phyloP scores from a whole-genome alignment of 106 monocot genomes.

The Dioscorea alata region DNA sequence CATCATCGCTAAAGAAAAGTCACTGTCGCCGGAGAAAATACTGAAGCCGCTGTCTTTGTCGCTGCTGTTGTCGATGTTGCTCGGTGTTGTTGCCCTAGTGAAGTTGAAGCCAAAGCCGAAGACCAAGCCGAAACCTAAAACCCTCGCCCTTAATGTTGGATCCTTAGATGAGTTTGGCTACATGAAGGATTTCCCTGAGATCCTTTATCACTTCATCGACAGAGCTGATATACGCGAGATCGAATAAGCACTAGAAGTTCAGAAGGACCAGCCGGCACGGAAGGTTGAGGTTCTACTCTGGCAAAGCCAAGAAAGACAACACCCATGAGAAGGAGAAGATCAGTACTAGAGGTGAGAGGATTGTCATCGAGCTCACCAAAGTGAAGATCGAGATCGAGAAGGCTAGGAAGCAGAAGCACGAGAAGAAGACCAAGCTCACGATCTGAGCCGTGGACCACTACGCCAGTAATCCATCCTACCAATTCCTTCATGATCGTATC shows the following conservation, averaged over 20 bases:
- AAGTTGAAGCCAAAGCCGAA: no score
- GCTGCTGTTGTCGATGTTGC: no score
- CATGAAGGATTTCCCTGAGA: constrained; percentile 49
- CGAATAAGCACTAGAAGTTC: neutral
- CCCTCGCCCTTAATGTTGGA: constrained; percentile 32
- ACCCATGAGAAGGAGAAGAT: neutral
- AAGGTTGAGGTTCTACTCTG: neutral
- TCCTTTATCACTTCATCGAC: constrained; percentile 32
- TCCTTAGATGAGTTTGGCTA: constrained; percentile 23
- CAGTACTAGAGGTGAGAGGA: constrained; percentile 15
- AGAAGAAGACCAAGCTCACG: no score
- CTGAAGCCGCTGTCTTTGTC: no score
- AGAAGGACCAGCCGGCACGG: neutral
- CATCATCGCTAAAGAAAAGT: no score
- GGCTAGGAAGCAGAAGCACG: no score
- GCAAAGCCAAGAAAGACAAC: neutral
- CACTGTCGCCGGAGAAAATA: no score
- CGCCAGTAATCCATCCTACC: constrained; percentile 27
- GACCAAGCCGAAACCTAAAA: no score
- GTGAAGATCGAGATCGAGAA: constrained; percentile 10
- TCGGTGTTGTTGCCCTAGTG: no score
- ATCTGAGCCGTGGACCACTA: constrained; percentile 40
- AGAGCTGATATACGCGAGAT: constrained; percentile 13
- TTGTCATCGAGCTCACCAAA: constrained; percentile 14
- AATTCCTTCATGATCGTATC: constrained; percentile 38